A percentile compares a stretch with the other conserved stretches of the same genome.
These are phyloP conservation scores for Cladosporium sp. DNA, from an alignment of 2,329 filamentous ascomycete genomes.

Conservation along the genomic window DNA sequence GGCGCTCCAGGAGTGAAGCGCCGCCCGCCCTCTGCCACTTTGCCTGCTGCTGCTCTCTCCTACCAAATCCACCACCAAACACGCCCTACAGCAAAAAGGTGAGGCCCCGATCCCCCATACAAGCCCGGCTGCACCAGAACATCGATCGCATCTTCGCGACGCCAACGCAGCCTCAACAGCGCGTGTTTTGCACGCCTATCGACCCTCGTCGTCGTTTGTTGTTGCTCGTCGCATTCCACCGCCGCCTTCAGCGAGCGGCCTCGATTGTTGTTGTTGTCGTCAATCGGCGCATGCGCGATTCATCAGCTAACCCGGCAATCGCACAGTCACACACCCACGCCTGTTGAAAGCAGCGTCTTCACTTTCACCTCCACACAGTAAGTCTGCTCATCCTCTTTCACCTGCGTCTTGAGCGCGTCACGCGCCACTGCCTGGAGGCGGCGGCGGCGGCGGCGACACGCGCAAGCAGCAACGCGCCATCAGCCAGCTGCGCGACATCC, in stretches of 20 bases:
- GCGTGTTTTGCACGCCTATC: conserved; percentile 4
- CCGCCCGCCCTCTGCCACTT: not conserved
- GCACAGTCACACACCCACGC: conserved; percentile 9
- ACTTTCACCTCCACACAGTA: not conserved
- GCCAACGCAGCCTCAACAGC: not conserved
- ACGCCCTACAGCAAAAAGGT: conserved; percentile 1
- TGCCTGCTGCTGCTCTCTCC: not conserved
- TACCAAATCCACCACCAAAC: conserved; percentile 5
- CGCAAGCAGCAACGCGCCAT: conserved; percentile 6
- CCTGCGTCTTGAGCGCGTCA: not conserved
- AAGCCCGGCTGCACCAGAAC: conserved; percentile 6
- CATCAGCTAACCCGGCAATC: conserved; percentile 8
- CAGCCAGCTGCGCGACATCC: not conserved
- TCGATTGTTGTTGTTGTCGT: conserved; percentile 10
- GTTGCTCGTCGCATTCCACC: conserved; percentile 10
- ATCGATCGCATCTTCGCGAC: not conserved
- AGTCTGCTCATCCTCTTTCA: conserved; percentile 5
- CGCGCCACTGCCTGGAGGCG: not conserved
- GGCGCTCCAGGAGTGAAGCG: not conserved
- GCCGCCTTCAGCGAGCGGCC: not conserved
- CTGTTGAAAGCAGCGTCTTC: conserved; percentile 7
- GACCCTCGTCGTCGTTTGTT: conserved; percentile 5
- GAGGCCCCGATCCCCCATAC: conserved; percentile 7
- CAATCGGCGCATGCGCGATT: conserved; percentile 2
- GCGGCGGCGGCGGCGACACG: not conserved